Percentiles rank a stretch among this genome's conserved stretches.
These are phyloP conservation scores for Trichoderma breve DNA, from an alignment of 2,329 filamentous ascomycete genomes.

Conservation along the genomic window DNA sequence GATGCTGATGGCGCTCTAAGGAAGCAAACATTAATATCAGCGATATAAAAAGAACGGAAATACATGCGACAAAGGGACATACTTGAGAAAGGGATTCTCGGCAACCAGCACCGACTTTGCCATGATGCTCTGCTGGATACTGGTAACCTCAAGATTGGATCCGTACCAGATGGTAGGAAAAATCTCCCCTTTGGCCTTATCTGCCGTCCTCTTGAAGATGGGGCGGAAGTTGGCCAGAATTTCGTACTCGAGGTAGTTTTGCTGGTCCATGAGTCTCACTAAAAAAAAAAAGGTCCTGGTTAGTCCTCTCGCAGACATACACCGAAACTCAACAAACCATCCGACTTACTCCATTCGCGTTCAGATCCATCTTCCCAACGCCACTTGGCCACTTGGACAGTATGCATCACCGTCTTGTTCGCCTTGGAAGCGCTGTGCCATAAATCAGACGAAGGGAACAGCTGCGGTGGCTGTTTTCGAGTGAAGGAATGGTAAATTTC, in stretches of 20 bases:
- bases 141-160: slow-evolving; percentile 41
- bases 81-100: slow-evolving; percentile 40
- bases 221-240: slow-evolving; percentile 35
- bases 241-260: slow-evolving; percentile 35
- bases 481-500: slow-evolving; percentile 44
- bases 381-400: slow-evolving; percentile 42
- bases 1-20: slow-evolving; percentile 28
- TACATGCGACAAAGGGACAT: slow-evolving; percentile 7
- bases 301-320: neutral
- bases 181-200: slow-evolving; percentile 39
- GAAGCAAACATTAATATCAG: neutral
- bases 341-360: slow-evolving; percentile 38
- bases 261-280: slow-evolving; percentile 39
- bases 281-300: slow-evolving; percentile 7
- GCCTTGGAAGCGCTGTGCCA: slow-evolving; percentile 37
- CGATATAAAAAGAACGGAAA: neutral
- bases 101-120: slow-evolving; percentile 41
- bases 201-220: slow-evolving; percentile 34
- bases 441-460: slow-evolving; percentile 36
- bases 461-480: slow-evolving; percentile 37
- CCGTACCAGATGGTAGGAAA: slow-evolving; percentile 42
- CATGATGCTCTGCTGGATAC: slow-evolving; percentile 40
- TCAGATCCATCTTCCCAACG: slow-evolving; percentile 38
- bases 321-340: neutral
- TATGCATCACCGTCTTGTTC: slow-evolving; percentile 42